These are phyloP conservation scores for Aspergillus wentii DNA, from an alignment of 495 filamentous ascomycete species.

Conservation along the genomic window DNA sequence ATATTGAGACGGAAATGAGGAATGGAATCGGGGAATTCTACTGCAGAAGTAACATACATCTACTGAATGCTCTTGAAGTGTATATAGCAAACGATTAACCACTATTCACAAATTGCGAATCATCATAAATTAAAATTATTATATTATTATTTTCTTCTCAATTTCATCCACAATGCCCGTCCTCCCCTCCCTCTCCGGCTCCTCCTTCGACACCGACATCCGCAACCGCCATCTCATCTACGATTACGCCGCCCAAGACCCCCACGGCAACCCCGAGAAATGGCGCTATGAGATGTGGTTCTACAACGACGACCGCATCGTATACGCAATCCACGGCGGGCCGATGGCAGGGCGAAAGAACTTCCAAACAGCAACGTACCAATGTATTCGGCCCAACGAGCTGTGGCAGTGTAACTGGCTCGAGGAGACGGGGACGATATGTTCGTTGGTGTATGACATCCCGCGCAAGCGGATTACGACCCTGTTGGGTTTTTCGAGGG, in stretches of 20 bases:
- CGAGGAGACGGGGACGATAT: slow-evolving; percentile 36
- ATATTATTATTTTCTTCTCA: too few species aligned
- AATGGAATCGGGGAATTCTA: too few species aligned
- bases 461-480: slow-evolving; percentile 23
- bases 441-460: slow-evolving; percentile 35
- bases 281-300: slow-evolving; percentile 45
- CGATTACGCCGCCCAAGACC: slow-evolving; percentile 28
- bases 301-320: slow-evolving; percentile 33
- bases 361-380: slow-evolving; percentile 32
- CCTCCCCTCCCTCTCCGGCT: slow-evolving; percentile 13
- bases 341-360: slow-evolving; percentile 37
- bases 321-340: slow-evolving; percentile 38
- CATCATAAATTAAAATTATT: too few species aligned
- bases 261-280: slow-evolving; percentile 28
- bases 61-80: too few species aligned
- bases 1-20: too few species aligned
- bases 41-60: too few species aligned
- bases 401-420: slow-evolving; percentile 39
- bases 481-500: slow-evolving; percentile 32
- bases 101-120: too few species aligned
- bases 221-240: slow-evolving; percentile 37
- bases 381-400: slow-evolving; percentile 34
- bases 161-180: slow-evolving; percentile 21
- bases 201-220: slow-evolving; percentile 31
- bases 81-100: too few species aligned